phyloP scores from a whole-genome alignment of 805 yeast species.

The Candida silvatica region DNA sequence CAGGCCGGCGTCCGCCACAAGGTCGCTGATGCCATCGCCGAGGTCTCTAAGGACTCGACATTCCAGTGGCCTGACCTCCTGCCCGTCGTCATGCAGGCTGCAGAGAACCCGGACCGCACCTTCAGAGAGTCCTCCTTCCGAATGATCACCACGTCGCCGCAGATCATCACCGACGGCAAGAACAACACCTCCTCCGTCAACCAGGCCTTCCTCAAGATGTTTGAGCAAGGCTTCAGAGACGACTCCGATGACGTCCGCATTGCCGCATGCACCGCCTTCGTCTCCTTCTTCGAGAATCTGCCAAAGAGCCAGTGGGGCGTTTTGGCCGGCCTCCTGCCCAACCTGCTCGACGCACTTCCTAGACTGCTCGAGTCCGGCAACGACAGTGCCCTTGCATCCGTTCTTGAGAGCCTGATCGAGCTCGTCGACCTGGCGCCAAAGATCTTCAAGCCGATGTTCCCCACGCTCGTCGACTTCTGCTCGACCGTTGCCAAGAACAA shows the following conservation, averaged over 20 bases:
- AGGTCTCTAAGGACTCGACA: conserved; percentile 65
- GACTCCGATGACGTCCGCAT: conserved; percentile 75
- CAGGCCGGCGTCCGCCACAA: conserved; percentile 81
- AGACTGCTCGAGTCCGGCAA: conserved; percentile 72
- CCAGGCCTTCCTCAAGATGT: conserved; percentile 53
- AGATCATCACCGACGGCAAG: conserved; percentile 45
- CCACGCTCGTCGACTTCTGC: conserved; percentile 78
- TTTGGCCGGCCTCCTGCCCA: conserved; percentile 74
- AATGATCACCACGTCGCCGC: conserved; percentile 79
- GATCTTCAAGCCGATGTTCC: conserved; percentile 86
- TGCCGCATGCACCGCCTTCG: conserved; percentile 88
- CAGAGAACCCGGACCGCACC: conserved; percentile 39
- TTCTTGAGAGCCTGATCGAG: conserved; percentile 84
- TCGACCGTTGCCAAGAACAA: conserved; percentile 74
- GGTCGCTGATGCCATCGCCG: conserved; percentile 89
- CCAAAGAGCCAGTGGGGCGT: conserved; percentile 75
- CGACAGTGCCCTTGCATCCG: conserved; percentile 74
- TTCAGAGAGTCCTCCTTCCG: conserved; percentile 89
- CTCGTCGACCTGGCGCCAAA: conserved; percentile 91
- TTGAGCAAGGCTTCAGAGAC: conserved; percentile 77
- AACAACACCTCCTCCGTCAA: conserved; percentile 9
- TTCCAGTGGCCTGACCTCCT: conserved; percentile 72
- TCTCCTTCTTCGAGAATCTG: conserved; percentile 74
- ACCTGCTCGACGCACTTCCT: conserved; percentile 78
- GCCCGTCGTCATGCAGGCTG: conserved; percentile 64